Conservation (phyloP, 192 early-diverging fungal genomes). For the Rhizophagus sp. region DNA sequence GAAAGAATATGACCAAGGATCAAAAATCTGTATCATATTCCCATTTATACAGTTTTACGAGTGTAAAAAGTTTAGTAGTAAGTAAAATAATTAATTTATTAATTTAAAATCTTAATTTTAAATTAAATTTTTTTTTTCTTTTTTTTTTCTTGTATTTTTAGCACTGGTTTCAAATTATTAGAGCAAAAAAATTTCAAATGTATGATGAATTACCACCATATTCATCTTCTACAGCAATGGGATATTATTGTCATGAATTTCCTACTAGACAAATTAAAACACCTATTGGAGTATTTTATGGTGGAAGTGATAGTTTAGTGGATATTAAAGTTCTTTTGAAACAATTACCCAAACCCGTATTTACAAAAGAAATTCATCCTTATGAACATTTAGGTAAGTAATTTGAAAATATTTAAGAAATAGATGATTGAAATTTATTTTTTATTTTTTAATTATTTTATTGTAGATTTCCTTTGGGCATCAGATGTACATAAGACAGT, state of each 20-base stretch:
- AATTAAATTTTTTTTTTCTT: background rate
- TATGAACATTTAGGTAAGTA: conserved; percentile 78
- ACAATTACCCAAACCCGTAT: conserved; percentile 58
- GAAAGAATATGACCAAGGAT: conserved; percentile 62
- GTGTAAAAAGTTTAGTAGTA: conserved; percentile 87
- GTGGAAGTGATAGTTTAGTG: conserved; percentile 82
- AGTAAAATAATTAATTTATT: conserved; percentile 10
- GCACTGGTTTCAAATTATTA: conserved; percentile 97
- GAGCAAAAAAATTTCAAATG: conserved; percentile 85
- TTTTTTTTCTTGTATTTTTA: conserved; percentile 8
- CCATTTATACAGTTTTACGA: conserved; percentile 86
- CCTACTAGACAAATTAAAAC: conserved; percentile 80
- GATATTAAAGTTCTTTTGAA: conserved; percentile 61
- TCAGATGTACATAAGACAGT: conserved; percentile 43
- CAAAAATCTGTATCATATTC: conserved; percentile 81
- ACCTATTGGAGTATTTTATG: conserved; percentile 90
- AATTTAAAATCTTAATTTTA: background rate
- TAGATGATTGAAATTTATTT: no score
- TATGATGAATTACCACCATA: conserved; percentile 80
- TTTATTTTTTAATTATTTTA: background rate
- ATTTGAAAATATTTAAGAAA: background rate
- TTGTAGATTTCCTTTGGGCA: conserved; percentile 53
- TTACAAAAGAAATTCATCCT: conserved; percentile 58
- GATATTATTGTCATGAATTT: conserved; percentile 69
- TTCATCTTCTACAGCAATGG: conserved; percentile 43